Base-by-base conservation (phyloP, 805 yeast genomes). In the Starmerella scarabaei region DNA sequence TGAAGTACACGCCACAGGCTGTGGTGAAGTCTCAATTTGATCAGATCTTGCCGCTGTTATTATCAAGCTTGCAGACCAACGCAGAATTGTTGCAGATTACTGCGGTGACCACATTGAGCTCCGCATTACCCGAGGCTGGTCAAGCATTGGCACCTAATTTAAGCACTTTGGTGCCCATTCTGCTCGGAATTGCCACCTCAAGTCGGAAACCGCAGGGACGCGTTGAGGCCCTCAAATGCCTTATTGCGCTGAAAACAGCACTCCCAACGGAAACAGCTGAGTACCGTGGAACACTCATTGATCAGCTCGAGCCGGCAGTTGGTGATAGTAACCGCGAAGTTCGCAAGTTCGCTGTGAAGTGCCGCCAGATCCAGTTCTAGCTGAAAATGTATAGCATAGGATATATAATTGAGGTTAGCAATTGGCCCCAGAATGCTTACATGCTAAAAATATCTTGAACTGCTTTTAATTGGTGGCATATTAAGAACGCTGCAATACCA, bases 291-390 rank as follows among this genome's bases (percentile, higher is more conserved):
- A 12, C 14, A 6, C 63, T 82, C 9, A 63, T 81, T 28, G 57
- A 51, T 16, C 66, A 64, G 12, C 60, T 81, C 33, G 63, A 62
- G 1, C 55, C 53, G 1, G 75, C 71, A 0, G 62, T 91, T 47
- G 91, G 80, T 49, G 95, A 88, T 57, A 68, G 67, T 35, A 77
- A 68, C 54, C 71, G 98, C 57, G 62, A 59, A 2, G 82, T 88
- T 1, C 71, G 98, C 54, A 78, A 75, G 55, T 67, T 73, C 37
- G 80, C 88, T 5, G 76, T 80, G 38, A 84, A 80, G 50, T 73
- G 88, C 40, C 72, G 95, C 53, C 96, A 88, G 55, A 7, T 35
- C 12, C 50, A 38, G 19, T 44, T 27, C 17, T 44, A 30, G 18
- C 11, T 14, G 5, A 32, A 21, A 5, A 32, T 23, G 7, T 23